Evolutionary conservation across 345 rosid genomes (phyloP), one percentile per base, ranked within the genome.

Genomic region (Gossypium australe): DNA sequence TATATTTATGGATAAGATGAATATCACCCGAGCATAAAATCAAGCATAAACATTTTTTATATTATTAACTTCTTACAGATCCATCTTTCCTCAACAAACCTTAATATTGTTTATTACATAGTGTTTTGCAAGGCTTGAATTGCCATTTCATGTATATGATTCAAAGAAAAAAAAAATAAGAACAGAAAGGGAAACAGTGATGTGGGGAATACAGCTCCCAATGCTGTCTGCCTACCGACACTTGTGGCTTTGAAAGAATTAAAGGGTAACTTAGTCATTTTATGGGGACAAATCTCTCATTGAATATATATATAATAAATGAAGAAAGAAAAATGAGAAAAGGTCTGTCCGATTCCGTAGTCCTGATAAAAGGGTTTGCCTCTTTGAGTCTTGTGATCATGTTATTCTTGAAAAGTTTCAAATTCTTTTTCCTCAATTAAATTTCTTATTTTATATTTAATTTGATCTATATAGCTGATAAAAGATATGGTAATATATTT

Each of bases 181-280:
- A 38, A 75, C 52, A 53, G 8, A 1, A 2, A 18, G 57, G 51
- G 60, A 58, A 77, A 75, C 34, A 73, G 59, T 71, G 80, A 67
- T 71, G 79, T 73, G 83, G 84, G 85, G 80, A 75, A 76, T 77
- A 69, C 78, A 65, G 66, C 59, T 67, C 66, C 45, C 24, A 25
- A 34, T 70, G 70, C 58, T 76, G 85, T 79, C 75, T 25, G 77
- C 69, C 79, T 70, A 82, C 81, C 79, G 82, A 82, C 85, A 79
- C 80, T 77, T 7, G 14, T 58, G 44, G 44, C 49, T 69, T 24
- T n/a, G 48, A 51, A 16, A 68, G 14, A 9, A 4, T 68, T 25
- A 49, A 25, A 68, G 41, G 71, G 57, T 60, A 62, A 6, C 67
- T 20, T 10, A 20, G 60, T 56, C 60, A 56, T 56, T 20, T 56